Base-by-base conservation (phyloP, 2,329 filamentous ascomycete genomes). In the Lizonia empirigonia region DNA sequence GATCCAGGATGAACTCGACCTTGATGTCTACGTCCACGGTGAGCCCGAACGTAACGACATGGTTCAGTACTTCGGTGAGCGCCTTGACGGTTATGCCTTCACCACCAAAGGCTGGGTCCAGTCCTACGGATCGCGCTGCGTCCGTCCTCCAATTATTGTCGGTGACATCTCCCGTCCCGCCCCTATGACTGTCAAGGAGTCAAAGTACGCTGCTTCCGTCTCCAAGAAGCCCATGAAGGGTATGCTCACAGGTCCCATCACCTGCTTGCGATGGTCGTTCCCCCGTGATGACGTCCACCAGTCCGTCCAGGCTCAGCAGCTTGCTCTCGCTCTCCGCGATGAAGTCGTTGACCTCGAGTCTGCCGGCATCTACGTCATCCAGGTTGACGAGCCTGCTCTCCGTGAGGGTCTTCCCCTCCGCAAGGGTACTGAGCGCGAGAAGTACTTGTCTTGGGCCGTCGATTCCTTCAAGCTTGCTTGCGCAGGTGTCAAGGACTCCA, bases 221-320 rank as follows among this genome's bases (percentile, higher is more conserved):
- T 93, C 92, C 76, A 93, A 89, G 83, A 97, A 97, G 86, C 92
- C 94, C 79, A 97, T 99, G 94, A 99, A 99, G 90, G 94, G 94
- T 77, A 99, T 99, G 94, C 87, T 99, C 76, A 99, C 94, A 78
- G 94, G 94, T 55, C 94, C 94, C 68, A 95, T 99, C 81, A 99
- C 94, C 73, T 99, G 94, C 82, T 83, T 99, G 70, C 89, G 94
- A 78, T 99, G 94, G 94, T 99, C 94, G 57, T 99, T 97, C 90
- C 94, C 94, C 70, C 94, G 94, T 90, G 93, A 97, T 75, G 94
- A 99, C 74, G 90, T 99, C 59, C 94, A 99, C 84, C 94, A 99
- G 85, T 97, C 92, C 53, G 88, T 97, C 71, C 94, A 99, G 83
- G 94, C 94, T 74, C 89, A 97, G 83, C 94, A 99, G 84, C 90